Conservation (phyloP, 495 filamentous ascomycete species). For the Penicillium verhagenii region DNA sequence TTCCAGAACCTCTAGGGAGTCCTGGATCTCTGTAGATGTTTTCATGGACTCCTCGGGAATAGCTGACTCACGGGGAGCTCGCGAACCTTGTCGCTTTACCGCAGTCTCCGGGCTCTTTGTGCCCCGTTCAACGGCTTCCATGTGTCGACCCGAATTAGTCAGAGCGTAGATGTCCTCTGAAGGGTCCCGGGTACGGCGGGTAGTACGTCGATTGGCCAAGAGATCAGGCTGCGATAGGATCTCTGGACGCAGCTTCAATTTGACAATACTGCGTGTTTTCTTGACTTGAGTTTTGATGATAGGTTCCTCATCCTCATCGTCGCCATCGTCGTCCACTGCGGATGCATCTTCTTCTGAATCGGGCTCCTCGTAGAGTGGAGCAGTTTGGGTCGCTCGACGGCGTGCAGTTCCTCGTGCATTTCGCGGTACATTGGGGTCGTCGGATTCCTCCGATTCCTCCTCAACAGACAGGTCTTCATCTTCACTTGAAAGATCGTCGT, state of each 20-base stretch:
- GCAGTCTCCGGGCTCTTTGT: conserved; percentile 67
- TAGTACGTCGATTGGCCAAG: conserved; percentile 47
- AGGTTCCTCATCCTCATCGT: conserved; percentile 33
- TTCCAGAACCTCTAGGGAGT: conserved; percentile 42
- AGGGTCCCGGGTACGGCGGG: conserved; percentile 58
- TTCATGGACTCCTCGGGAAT: conserved; percentile 49
- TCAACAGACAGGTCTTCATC: conserved; percentile 61
- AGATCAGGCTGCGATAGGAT: conserved; percentile 28
- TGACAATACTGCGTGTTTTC: conserved; percentile 40
- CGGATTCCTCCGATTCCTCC: conserved; percentile 62
- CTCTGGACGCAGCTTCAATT: conserved; percentile 42
- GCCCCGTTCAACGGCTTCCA: conserved; percentile 54
- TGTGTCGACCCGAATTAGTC: conserved; percentile 54
- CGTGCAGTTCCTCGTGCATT: conserved; percentile 69
- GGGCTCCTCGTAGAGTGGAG: conserved; percentile 41
- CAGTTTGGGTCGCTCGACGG: conserved; percentile 57
- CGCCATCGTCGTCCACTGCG: conserved; percentile 36
- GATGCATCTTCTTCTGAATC: conserved; percentile 12
- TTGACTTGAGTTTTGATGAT: conserved; percentile 15
- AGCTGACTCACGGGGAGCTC: conserved; percentile 56
- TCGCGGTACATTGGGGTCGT: conserved; percentile 61
- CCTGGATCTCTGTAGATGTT: conserved; percentile 32
- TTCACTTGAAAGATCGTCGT: conserved; percentile 54
- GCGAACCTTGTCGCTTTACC: conserved; percentile 45
- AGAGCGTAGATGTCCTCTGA: conserved; percentile 62